Percentiles rank a stretch among this genome's conserved stretches.
phyloP scores from a whole-genome alignment of 2,329 filamentous ascomycete species.

The Zymoseptoria brevis region DNA sequence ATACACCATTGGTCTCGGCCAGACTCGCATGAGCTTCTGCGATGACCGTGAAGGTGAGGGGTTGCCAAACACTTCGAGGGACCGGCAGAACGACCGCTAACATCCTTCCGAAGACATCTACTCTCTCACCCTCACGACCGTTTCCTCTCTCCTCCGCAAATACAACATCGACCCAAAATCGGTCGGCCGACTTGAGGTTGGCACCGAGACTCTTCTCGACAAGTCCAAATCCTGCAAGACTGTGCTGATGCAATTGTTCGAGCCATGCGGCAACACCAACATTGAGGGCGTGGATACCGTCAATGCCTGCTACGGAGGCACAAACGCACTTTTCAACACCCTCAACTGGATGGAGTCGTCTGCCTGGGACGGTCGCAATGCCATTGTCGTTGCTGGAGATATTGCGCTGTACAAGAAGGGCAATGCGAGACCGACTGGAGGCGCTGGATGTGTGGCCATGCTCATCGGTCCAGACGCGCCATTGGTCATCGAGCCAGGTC shows the following conservation, averaged over 20 bases:
- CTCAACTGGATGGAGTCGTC: conserved; percentile 49
- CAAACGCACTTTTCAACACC: conserved; percentile 48
- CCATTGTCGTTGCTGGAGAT: conserved; percentile 46
- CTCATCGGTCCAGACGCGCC: conserved; percentile 46
- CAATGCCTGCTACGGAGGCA: conserved; percentile 49
- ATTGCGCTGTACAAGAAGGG: conserved; percentile 50
- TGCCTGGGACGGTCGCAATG: conserved; percentile 46
- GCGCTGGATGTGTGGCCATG: conserved; percentile 48
- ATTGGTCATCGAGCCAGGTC: conserved; percentile 43
- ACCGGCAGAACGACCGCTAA: background rate
- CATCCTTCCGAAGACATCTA: conserved; percentile 39
- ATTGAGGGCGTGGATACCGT: conserved; percentile 48
- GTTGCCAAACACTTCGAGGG: conserved; percentile 4
- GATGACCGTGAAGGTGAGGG: conserved; percentile 44
- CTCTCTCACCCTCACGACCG: conserved; percentile 45
- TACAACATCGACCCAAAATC: conserved; percentile 45
- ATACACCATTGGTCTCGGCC: conserved; percentile 48
- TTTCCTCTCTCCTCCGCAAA: conserved; percentile 45
- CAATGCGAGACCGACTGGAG: conserved; percentile 45
- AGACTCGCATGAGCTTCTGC: conserved; percentile 50
- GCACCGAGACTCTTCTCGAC: conserved; percentile 48
- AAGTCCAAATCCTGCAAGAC: conserved; percentile 50
- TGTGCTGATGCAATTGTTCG: conserved; percentile 47
- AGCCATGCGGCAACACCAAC: conserved; percentile 45
- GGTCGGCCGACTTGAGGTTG: conserved; percentile 47